Conservation (phyloP, 257 asterid genomes). For the Solanum tacnaense region DNA sequence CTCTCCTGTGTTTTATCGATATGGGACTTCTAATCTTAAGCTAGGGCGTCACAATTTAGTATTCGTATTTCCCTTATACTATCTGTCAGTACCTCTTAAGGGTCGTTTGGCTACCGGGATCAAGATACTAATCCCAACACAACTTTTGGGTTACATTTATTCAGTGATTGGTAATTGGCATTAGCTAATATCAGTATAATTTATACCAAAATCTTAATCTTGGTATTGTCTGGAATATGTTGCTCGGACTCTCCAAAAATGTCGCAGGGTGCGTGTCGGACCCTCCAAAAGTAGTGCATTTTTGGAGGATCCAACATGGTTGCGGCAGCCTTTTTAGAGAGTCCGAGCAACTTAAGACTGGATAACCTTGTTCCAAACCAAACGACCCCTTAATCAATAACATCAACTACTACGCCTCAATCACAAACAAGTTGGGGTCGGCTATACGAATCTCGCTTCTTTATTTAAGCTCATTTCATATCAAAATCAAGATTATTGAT, state of each 20-base stretch:
- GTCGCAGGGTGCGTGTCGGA: neutral
- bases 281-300: neutral
- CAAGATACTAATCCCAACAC: neutral
- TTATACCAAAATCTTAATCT: neutral
- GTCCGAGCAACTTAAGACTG: neutral
- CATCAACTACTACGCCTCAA: neutral
- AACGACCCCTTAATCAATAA: neutral
- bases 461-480: neutral
- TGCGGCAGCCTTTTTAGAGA: neutral
- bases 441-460: neutral
- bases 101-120: too few species aligned
- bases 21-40: neutral
- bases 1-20: neutral
- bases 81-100: neutral
- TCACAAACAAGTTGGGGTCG: neutral
- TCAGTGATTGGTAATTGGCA: neutral
- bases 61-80: neutral
- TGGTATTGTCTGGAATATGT: neutral
- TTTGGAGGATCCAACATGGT: neutral
- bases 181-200: neutral
- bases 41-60: neutral
- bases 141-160: neutral
- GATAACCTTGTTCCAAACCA: neutral
- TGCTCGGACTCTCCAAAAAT: neutral
- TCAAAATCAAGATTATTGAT: neutral